A percentile compares a stretch with the other conserved stretches of the same genome.
These are phyloP conservation scores for Sporothrix globosa DNA, from an alignment of 2,329 filamentous ascomycete genomes.

Conservation along the genomic window DNA sequence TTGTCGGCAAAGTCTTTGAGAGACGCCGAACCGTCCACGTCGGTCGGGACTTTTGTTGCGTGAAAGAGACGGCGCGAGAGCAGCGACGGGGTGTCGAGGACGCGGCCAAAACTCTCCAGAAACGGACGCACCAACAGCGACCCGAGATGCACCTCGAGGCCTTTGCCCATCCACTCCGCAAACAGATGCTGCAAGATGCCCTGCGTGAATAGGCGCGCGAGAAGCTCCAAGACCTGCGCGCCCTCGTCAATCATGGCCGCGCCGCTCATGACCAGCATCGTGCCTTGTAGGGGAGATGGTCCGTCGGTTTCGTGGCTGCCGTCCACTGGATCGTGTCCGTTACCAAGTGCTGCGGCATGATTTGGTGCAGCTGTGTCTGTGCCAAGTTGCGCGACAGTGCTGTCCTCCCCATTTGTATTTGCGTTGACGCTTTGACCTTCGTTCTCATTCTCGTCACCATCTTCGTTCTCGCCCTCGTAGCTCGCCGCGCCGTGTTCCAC, in stretches of 20 bases:
- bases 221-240: constrained; percentile 25
- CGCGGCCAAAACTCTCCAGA: constrained; percentile 20
- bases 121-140: constrained; percentile 27
- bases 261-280: constrained; percentile 29
- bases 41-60: constrained; percentile 18
- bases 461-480: constrained; percentile 18
- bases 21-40: constrained; percentile 6
- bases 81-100: neutral
- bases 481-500: constrained; percentile 23
- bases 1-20: constrained; percentile 27
- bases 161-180: constrained; percentile 29
- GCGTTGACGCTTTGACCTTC: neutral
- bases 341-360: neutral
- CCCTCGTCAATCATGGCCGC: constrained; percentile 31
- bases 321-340: neutral
- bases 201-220: constrained; percentile 20
- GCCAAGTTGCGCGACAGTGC: too few species aligned
- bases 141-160: constrained; percentile 29
- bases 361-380: neutral
- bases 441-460: neutral
- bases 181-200: constrained; percentile 27
- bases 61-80: constrained; percentile 30
- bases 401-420: too few species aligned
- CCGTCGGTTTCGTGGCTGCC: neutral
- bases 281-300: neutral